Percentiles rank a stretch among this genome's conserved stretches.
These are phyloP conservation scores for Phlyctochytrium planicorne DNA, from an alignment of 192 early-diverging fungal species.

Conservation along the genomic window DNA sequence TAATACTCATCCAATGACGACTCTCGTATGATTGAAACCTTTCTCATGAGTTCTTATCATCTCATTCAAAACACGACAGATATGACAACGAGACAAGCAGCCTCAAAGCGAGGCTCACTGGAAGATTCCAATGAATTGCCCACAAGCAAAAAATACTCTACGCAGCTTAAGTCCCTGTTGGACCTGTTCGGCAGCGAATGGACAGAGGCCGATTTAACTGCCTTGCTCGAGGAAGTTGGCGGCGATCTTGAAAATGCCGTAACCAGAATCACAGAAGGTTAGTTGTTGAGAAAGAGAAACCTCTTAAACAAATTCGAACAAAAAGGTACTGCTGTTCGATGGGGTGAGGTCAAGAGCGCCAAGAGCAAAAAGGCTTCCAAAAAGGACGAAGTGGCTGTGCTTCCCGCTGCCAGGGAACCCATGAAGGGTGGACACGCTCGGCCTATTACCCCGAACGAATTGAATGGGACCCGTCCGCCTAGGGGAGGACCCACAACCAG, in stretches of 20 bases:
- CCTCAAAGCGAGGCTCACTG: too few species aligned
- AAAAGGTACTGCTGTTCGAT: conserved; percentile 28
- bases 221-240: conserved; percentile 76
- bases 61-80: too few species aligned
- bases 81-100: too few species aligned
- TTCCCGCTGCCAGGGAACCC: conserved; percentile 47
- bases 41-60: too few species aligned
- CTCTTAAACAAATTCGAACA: too few species aligned
- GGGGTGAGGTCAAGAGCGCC: conserved; percentile 25
- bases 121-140: too few species aligned
- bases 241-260: conserved; percentile 84
- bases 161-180: conserved; percentile 35
- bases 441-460: neutral
- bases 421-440: conserved; percentile 53
- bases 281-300: too few species aligned
- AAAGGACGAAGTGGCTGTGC: neutral
- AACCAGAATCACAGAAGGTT: conserved; percentile 80
- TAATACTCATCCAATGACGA: too few species aligned
- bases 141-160: conserved; percentile 19
- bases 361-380: conserved; percentile 24
- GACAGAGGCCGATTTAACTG: conserved; percentile 86
- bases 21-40: too few species aligned
- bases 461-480: neutral
- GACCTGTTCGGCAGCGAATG: conserved; percentile 59
- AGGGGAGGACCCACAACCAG: conserved; percentile 27